These are phyloP conservation scores for Colletotrichum sp. DNA, from an alignment of 2,329 filamentous ascomycete genomes.

Conservation along the genomic window DNA sequence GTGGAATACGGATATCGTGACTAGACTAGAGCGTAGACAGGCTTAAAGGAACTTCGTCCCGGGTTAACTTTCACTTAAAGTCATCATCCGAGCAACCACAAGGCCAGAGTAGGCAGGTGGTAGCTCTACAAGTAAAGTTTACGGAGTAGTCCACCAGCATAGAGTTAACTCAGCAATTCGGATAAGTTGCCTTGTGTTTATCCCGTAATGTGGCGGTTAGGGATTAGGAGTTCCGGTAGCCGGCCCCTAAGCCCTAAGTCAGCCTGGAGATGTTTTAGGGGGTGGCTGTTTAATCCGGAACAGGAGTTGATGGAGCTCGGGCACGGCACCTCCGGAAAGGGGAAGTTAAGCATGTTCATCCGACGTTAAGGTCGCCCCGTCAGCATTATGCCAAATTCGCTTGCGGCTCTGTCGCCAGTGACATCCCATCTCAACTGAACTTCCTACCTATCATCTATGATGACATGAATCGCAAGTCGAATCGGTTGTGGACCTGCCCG, in stretches of 20 bases:
- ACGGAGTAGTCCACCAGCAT: neutral
- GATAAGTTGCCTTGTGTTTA: neutral
- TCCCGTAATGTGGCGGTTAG: neutral
- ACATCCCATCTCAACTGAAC: neutral
- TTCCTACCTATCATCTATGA: neutral
- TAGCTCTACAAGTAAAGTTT: neutral
- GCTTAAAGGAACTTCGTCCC: neutral
- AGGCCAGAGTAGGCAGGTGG: neutral
- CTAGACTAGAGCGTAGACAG: accelerated
- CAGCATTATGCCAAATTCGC: neutral
- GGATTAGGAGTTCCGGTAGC: neutral
- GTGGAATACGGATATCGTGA: neutral
- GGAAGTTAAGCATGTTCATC: neutral
- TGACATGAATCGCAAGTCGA: neutral
- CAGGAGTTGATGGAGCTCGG: neutral
- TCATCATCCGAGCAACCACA: neutral
- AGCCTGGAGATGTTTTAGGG: neutral
- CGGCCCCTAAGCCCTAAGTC: neutral
- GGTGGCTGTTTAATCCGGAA: neutral
- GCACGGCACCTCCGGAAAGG: neutral
- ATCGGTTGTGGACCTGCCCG: neutral
- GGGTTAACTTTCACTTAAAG: neutral
- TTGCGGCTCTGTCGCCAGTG: neutral
- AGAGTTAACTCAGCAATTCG: neutral
- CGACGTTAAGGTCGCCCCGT: neutral